Evolutionary conservation across 495 filamentous ascomycete genomes (phyloP), one percentile per base, ranked within the genome.

Genomic region (Tuber borchii): DNA sequence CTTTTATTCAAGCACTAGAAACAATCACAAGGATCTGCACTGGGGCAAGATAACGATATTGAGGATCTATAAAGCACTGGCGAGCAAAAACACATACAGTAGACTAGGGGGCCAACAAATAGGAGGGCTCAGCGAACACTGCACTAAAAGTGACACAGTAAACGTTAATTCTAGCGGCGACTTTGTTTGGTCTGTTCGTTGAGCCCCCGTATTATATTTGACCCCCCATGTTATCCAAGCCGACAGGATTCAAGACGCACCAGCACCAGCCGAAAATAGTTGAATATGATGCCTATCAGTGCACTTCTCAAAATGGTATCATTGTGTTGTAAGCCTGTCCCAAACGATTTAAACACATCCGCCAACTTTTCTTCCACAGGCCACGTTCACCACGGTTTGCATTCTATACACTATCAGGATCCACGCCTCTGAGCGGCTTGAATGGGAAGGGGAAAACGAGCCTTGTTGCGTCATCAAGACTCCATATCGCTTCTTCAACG

Each of bases 401-500:
- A 65, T 65, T 65, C 56, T 65, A 34, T 31, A 17, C 26, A 34
- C 12, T 34, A 16, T 65, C 14, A 65, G 56, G 31, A 65, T 34
- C 26, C 12, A 19, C 17, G 14, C 26, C 26, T 17, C 34, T 14
- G 56, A 65, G 26, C 1, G 12, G 19, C 17, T 65, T 65, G 26
- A 16, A 12, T 2, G 6, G 40, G 19, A 20, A 5, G 14, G 19
- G 31, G 8, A 20, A 16, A 46, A 87, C 90, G 77, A 84, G 93
- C 92, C 87, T 85, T 93, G 90, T 88, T 97, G 93, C 61, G 90
- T 94, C 84, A 97, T 86, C 68, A 97, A 88, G 71, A 97, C 88
- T 40, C 90, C 91, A 84, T 95, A 97, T 83, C 95, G 89, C 87
- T 91, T 92, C 89, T 97, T 97, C 76, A 99, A 87, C 26, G 93